phyloP scores from a whole-genome alignment of 306 rosid species.

The Dicorynia guianensis region DNA sequence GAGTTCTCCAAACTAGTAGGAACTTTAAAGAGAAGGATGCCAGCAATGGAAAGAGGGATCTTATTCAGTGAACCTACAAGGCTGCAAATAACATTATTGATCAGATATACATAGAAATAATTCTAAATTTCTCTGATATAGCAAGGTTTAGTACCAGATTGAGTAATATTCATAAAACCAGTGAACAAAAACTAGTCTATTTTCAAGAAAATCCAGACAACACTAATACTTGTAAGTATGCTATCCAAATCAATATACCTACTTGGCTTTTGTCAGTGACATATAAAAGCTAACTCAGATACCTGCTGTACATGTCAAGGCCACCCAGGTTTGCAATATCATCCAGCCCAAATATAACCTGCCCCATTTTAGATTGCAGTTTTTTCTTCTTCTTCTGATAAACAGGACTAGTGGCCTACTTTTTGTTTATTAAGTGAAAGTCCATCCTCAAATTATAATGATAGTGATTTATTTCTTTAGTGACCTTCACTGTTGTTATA shows the following conservation, averaged over 20 bases:
- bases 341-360: neutral
- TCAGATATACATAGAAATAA: conserved; percentile 30
- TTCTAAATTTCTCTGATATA: conserved; percentile 22
- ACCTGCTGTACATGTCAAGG: neutral
- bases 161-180: neutral
- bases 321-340: neutral
- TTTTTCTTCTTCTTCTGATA: too few species aligned
- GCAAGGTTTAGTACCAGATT: conserved; percentile 19
- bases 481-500: neutral
- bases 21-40: conserved; percentile 87
- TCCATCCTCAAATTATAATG: conserved; percentile 11
- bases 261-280: neutral
- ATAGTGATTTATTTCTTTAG: neutral
- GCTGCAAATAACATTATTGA: conserved; percentile 60
- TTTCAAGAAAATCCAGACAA: conserved; percentile 12
- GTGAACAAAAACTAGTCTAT: conserved; percentile 1
- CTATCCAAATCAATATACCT: neutral
- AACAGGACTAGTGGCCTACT: neutral
- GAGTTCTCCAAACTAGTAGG: conserved; percentile 97
- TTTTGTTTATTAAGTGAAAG: neutral
- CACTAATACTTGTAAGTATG: conserved; percentile 8
- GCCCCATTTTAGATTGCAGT: neutral
- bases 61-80: conserved; percentile 98
- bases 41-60: conserved; percentile 95
- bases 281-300: conserved; percentile 17